Percentiles rank a stretch among this genome's conserved stretches.
Conservation (phyloP, 2,329 filamentous ascomycete genomes). For the Graphilbum sp. region DNA sequence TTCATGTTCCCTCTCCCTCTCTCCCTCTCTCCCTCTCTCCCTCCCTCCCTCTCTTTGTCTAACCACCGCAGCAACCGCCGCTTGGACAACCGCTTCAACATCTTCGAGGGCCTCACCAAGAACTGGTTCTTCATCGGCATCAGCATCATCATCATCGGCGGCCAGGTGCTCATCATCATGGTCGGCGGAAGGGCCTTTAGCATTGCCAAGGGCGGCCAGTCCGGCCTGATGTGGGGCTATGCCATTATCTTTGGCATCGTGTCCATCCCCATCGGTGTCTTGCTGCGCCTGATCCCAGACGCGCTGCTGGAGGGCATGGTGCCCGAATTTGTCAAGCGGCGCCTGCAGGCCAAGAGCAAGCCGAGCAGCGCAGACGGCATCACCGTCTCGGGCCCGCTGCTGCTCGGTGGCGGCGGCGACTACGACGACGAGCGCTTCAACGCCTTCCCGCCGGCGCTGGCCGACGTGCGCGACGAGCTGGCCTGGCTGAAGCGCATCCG, state of each 20-base stretch:
- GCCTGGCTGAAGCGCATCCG: conserved; percentile 66
- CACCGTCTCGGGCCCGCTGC: conserved; percentile 49
- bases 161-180: conserved; percentile 79
- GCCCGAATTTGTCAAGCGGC: conserved; percentile 34
- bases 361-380: conserved; percentile 21
- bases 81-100: conserved; percentile 87
- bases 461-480: conserved; percentile 65
- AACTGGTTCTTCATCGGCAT: conserved; percentile 87
- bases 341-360: conserved; percentile 14
- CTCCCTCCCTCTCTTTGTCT: background rate
- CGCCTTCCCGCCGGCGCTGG: conserved; percentile 54
- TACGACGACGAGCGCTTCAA: conserved; percentile 36
- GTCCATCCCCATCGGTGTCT: conserved; percentile 70
- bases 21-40: background rate
- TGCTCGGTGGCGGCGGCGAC: no score
- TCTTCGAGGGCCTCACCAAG: conserved; percentile 71
- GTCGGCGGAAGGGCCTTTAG: conserved; percentile 70
- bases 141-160: conserved; percentile 72
- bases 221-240: conserved; percentile 68
- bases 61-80: conserved; percentile 86
- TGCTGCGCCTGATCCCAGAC: conserved; percentile 74
- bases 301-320: conserved; percentile 38
- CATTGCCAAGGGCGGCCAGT: conserved; percentile 44
- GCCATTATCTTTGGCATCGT: conserved; percentile 69
- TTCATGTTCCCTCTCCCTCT: background rate